These are phyloP conservation scores for Arthroderma sp. DNA, from an alignment of 2,329 filamentous ascomycete genomes.

Conservation along the genomic window DNA sequence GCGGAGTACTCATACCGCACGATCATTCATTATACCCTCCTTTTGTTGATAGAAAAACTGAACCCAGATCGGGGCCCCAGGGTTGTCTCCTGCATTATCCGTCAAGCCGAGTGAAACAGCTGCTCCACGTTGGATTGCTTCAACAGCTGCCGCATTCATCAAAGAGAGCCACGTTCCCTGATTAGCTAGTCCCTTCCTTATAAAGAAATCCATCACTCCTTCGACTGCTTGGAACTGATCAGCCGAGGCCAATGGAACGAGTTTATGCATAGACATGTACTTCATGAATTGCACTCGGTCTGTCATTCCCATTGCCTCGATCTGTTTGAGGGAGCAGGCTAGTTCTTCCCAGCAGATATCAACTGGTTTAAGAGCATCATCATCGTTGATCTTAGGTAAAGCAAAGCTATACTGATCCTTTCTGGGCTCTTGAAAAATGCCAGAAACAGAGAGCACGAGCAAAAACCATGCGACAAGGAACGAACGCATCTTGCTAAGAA, in stretches of 20 bases:
- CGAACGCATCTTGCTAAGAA: slow-evolving; percentile 4
- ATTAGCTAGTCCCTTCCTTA: slow-evolving; percentile 11
- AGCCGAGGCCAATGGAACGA: slow-evolving; percentile 9
- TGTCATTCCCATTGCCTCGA: slow-evolving; percentile 12
- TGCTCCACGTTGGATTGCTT: slow-evolving; percentile 11
- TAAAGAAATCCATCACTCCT: slow-evolving; percentile 14
- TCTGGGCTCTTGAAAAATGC: not conserved
- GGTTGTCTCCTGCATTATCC: slow-evolving; percentile 9
- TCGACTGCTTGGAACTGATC: slow-evolving; percentile 14
- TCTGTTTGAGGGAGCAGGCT: slow-evolving; percentile 13
- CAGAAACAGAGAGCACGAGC: not conserved
- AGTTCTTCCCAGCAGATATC: slow-evolving; percentile 11
- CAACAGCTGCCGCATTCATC: slow-evolving; percentile 12
- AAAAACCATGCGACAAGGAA: slow-evolving; percentile 5
- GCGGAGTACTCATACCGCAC: slow-evolving; percentile 5
- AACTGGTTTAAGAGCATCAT: slow-evolving; percentile 1
- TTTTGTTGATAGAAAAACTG: slow-evolving; percentile 10
- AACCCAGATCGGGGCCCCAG: slow-evolving; percentile 9
- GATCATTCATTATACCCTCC: slow-evolving; percentile 7
- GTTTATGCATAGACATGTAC: slow-evolving; percentile 12
- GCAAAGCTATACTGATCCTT: not conserved
- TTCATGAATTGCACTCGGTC: slow-evolving; percentile 14
- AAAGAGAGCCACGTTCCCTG: slow-evolving; percentile 13
- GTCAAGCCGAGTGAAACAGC: slow-evolving; percentile 11
- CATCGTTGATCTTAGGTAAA: not conserved